Conservation (phyloP, 2,329 filamentous ascomycete genomes). For the Penicillium sp. region DNA sequence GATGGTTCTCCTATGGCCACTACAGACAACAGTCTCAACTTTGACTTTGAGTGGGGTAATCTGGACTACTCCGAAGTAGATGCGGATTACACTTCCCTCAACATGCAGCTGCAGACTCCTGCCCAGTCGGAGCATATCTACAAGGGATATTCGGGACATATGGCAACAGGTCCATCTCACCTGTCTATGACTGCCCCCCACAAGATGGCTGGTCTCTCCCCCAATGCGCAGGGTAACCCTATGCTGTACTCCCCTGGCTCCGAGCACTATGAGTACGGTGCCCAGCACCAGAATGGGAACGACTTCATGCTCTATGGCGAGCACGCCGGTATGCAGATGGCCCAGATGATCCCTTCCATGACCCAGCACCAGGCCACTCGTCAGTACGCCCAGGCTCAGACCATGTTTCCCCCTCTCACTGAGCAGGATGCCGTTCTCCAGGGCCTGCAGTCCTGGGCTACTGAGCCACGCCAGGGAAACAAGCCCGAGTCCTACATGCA, state of each 20-base stretch:
- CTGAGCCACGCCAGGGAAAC: slow-evolving; percentile 11
- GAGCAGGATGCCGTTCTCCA: slow-evolving; percentile 10
- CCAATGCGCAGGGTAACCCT: slow-evolving; percentile 26
- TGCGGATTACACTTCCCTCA: slow-evolving; percentile 9
- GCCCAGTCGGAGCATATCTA: slow-evolving; percentile 5
- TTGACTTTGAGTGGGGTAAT: slow-evolving; percentile 27
- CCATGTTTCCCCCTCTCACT: slow-evolving; percentile 23
- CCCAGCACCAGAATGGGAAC: slow-evolving; percentile 8
- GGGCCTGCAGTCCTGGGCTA: slow-evolving; percentile 16
- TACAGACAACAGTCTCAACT: slow-evolving; percentile 20
- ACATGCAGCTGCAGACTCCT: slow-evolving; percentile 20
- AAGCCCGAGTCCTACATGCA: slow-evolving; percentile 3
- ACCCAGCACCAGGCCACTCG: slow-evolving; percentile 6
- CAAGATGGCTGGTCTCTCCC: slow-evolving; percentile 26
- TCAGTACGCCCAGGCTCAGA: slow-evolving; percentile 9
- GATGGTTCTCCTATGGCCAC: slow-evolving; percentile 24
- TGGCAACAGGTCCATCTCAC: not conserved
- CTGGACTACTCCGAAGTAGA: slow-evolving; percentile 18
- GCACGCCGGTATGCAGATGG: not conserved
- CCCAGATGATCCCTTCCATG: not conserved
- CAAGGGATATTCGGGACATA: not conserved
- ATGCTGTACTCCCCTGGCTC: slow-evolving; percentile 32
- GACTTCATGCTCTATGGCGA: slow-evolving; percentile 31
- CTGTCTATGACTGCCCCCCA: not conserved
- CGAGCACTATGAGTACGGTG: slow-evolving; percentile 18